Conservation (phyloP, 2,329 filamentous ascomycete genomes). For the Lasiodiplodia gonubiensis region DNA sequence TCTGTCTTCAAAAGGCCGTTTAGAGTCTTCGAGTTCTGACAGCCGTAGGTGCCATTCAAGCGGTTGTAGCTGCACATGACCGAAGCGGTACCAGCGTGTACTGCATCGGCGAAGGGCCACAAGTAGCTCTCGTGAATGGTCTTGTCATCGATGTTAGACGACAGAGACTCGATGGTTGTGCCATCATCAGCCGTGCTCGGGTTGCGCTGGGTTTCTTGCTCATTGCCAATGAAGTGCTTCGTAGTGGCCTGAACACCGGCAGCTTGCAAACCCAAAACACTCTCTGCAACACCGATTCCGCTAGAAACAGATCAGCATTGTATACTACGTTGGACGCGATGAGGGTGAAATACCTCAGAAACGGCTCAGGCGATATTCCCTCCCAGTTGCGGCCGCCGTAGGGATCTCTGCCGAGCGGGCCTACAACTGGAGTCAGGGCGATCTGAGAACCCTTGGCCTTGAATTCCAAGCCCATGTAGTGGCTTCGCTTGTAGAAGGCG, state of each 20-base stretch:
- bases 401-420: conserved; percentile 51
- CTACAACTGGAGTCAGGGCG: conserved; percentile 49
- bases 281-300: conserved; percentile 50
- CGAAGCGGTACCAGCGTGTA: conserved; percentile 66
- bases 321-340: neutral
- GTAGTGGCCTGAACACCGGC: conserved; percentile 50
- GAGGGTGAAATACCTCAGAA: conserved; percentile 32
- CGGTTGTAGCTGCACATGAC: conserved; percentile 57
- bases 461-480: conserved; percentile 42
- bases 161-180: conserved; percentile 41
- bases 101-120: conserved; percentile 78
- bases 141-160: conserved; percentile 71
- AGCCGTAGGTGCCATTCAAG: conserved; percentile 46
- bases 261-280: conserved; percentile 53
- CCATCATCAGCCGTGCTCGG: conserved; percentile 40
- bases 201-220: conserved; percentile 65
- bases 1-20: conserved; percentile 59
- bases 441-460: conserved; percentile 48
- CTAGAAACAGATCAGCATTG: conserved; percentile 35
- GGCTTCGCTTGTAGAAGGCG: conserved; percentile 42
- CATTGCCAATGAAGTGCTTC: conserved; percentile 65
- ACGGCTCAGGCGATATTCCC: conserved; percentile 57
- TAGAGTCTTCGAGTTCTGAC: conserved; percentile 52
- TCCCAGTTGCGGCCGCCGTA: conserved; percentile 56
- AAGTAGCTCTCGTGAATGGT: conserved; percentile 77